Conservation (phyloP, 495 filamentous ascomycete genomes). For the Tuber brumale region DNA sequence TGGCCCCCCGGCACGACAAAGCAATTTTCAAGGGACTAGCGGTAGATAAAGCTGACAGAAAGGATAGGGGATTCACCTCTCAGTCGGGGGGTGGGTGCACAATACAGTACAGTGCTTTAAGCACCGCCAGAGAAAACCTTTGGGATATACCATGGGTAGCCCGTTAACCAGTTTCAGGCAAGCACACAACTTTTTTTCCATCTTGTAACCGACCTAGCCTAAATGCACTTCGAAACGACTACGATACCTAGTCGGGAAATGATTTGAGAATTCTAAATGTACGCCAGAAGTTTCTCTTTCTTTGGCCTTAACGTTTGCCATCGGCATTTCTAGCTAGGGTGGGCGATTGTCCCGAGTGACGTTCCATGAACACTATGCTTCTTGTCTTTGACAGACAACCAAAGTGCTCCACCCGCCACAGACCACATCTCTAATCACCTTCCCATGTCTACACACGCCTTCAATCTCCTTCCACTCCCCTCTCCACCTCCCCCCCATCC, state of each 20-base stretch:
- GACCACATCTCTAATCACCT: slow-evolving; percentile 7
- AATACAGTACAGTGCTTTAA: too few relatives aligned
- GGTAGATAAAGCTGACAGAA: too few relatives aligned
- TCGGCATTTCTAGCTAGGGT: not conserved
- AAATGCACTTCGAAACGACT: not conserved
- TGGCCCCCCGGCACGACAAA: too few relatives aligned
- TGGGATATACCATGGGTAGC: not conserved
- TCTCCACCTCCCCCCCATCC: not conserved
- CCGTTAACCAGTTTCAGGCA: not conserved
- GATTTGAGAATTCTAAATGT: not conserved
- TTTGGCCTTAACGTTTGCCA: not conserved
- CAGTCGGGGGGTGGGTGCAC: too few relatives aligned
- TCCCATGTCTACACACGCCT: not conserved
- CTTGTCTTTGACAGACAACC: not conserved
- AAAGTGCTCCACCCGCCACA: slow-evolving; percentile 30
- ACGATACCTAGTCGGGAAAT: not conserved
- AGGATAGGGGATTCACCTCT: too few relatives aligned
- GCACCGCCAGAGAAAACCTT: too few relatives aligned
- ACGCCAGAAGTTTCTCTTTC: not conserved
- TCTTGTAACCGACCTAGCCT: not conserved
- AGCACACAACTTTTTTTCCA: not conserved
- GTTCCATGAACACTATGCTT: not conserved
- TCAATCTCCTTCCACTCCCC: slow-evolving; percentile 26
- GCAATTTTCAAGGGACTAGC: too few relatives aligned
- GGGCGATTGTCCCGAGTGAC: not conserved